Base-by-base conservation (phyloP, 1,139 yeast species). In the Geotrichum citri-aurantii region DNA sequence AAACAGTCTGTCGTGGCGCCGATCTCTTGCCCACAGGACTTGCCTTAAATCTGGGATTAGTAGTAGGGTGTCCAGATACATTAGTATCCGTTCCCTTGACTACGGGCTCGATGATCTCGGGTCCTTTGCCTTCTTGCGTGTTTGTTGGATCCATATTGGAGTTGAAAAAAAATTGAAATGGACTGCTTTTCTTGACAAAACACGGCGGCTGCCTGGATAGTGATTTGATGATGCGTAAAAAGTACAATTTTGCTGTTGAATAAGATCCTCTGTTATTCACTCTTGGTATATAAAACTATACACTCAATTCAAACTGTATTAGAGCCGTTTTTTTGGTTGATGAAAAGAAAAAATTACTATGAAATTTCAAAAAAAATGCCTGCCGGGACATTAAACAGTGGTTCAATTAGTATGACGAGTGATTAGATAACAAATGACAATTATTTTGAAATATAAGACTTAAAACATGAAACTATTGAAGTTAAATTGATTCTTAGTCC, bases 1-100 rank as follows among this genome's bases (percentile, higher is more conserved):
- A 49, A 2, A 40, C 46, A 1, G 56, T 53, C 31, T 53, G 59
- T 29, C 59, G 37, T n/a, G 52, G 31, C 11, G 51, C 56, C 6
- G 17, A 33, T 11, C 52, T 44, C 31, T 53, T 53, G n/a, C 44
- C 44, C 21, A 24, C 26, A 6, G 52, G 33, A 14, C 23, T 48
- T 10, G 40, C 52, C 24, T 53, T 47, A 37, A 53, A 53, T 37
- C 56, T 31, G 12, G 56, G 56, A 23, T 53, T 52, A 26, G 19
- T 24, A 2, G 29, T 44, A 7, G 48, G 24, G 4, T 37, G 49
- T 3, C n/a, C 42, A 5, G 44, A 4, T n/a, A 12, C 37, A 14
- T 37, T n/a, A 5, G 44, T 10, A 3, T 37, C 19, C 3, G 14
- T 37, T 37, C 14, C 17, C 17, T 37, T 17, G 8, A n/a, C 21